Evolutionary conservation across 2,329 filamentous ascomycete genomes (phyloP).

Genomic region (Epichloe amarillans): DNA sequence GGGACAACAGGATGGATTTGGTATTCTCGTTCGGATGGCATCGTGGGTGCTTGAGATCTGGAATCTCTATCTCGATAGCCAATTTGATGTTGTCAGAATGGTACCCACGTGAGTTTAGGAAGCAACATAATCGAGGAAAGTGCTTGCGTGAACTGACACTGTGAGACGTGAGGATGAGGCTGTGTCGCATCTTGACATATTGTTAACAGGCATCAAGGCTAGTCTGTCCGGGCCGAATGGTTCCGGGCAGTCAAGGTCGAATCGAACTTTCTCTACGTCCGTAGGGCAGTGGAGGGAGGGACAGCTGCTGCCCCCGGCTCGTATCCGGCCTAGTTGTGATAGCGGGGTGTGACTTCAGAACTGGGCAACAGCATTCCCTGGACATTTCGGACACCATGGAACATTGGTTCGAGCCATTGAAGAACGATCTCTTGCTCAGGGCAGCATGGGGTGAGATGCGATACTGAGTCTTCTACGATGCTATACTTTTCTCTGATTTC

Average conservation of each 20-base stretch:
- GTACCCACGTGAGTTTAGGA: background rate
- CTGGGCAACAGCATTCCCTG: background rate
- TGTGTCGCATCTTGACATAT: background rate
- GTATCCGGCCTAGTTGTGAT: background rate
- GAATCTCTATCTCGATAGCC: background rate
- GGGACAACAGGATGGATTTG: constrained; percentile 65
- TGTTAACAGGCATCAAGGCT: background rate
- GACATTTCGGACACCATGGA: constrained; percentile 36
- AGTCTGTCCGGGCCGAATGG: constrained; percentile 1
- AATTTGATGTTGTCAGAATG: background rate
- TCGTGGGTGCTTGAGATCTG: constrained; percentile 21
- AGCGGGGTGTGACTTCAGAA: background rate
- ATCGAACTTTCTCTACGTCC: background rate
- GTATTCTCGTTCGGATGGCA: constrained; percentile 60
- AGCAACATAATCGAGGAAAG: too few relatives aligned
- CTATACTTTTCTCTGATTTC: background rate
- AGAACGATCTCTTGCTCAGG: constrained; percentile 86
- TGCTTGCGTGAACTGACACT: too few relatives aligned
- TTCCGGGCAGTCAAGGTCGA: background rate
- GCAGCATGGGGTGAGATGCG: constrained; percentile 65
- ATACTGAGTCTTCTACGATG: background rate
- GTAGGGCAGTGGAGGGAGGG: too few relatives aligned
- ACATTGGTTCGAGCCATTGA: constrained; percentile 64
- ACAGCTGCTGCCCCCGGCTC: background rate
- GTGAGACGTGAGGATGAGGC: too few relatives aligned